Base-by-base conservation (phyloP, 2,329 filamentous ascomycete genomes). In the Hortaea werneckii region DNA sequence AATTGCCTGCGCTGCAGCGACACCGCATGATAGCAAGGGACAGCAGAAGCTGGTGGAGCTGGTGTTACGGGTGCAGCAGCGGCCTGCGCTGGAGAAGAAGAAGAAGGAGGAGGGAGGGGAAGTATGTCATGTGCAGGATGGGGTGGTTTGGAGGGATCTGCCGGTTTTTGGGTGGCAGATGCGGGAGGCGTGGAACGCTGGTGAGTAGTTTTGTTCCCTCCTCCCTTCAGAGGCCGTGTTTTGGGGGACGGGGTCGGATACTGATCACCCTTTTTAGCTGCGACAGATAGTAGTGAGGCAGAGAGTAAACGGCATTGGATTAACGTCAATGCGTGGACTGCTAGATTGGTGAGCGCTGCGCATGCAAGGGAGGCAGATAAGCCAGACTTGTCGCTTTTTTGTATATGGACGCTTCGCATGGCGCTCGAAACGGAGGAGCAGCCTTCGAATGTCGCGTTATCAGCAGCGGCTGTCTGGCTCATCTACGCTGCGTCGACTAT, bases 121-220 rank as follows among this genome's bases (percentile, higher is more conserved):
- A 28, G 27, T 11, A 3, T 55, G 54, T 38, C 43, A 51, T 27
- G 51, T 60, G 29, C 51, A 59, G 37, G 52, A 45, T 12, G 52
- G 54, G 48, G 50, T 42, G 1, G 49, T 61, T 2, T 61, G 59
- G 59, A 48, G 43, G 40, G 59, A 61, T 20, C 45, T 62, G 13
- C 59, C 59, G 6, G 44, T 55, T 6, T 57, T 63, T 35, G 59
- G 60, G 2, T 55, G 55, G 45, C 41, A 55, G 46, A 51, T 60
- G 48, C 54, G 60, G 37, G 59, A 63, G 43, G 54, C 53, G 2
- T 63, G 59, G 60, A 59, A 62, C 34, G 47, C 51, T 28, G 50
- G 58, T 58, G 48, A 38, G 58, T 55, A 49, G 34, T 52, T 42
- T 13, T 42, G 6, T 6, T 29, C 5, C 9, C 30, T 30, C 12